phyloP scores from a whole-genome alignment of 2,329 filamentous ascomycete species.

The Fusarium haematococcum region DNA sequence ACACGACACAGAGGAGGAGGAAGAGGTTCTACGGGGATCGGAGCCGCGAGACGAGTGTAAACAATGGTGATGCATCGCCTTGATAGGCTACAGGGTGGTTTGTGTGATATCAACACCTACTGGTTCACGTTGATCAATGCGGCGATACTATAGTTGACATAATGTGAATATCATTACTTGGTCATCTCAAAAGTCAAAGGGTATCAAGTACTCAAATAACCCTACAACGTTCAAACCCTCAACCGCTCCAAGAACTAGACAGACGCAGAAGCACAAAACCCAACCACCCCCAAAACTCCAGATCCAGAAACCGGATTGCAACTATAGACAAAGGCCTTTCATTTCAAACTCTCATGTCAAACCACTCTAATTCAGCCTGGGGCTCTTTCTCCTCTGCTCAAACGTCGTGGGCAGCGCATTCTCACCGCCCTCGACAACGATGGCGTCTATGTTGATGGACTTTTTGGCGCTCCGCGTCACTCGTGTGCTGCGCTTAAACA shows the following conservation, averaged over 20 bases:
- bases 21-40: constrained; percentile 43
- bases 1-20: constrained; percentile 45
- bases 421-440: constrained; percentile 61
- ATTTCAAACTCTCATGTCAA: neutral
- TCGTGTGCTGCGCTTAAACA: constrained; percentile 60
- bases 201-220: constrained; percentile 52
- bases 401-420: constrained; percentile 62
- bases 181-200: constrained; percentile 43
- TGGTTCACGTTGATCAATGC: neutral
- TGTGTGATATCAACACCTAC: neutral
- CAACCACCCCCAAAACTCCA: constrained; percentile 29
- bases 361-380: constrained; percentile 55
- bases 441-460: constrained; percentile 31
- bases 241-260: constrained; percentile 25
- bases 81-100: neutral
- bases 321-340: neutral
- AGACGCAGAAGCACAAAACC: constrained; percentile 10
- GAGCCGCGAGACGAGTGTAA: constrained; percentile 28
- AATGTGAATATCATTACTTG: constrained; percentile 33
- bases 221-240: constrained; percentile 36
- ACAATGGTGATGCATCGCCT: constrained; percentile 19
- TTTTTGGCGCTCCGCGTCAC: constrained; percentile 52
- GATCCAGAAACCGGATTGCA: constrained; percentile 10
- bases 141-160: neutral
- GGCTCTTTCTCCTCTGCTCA: constrained; percentile 67